Percentiles rank a stretch among this genome's conserved stretches.
Evolutionary conservation across 192 early-diverging fungal genomes (phyloP).

Genomic region (Podila clonocystis): DNA sequence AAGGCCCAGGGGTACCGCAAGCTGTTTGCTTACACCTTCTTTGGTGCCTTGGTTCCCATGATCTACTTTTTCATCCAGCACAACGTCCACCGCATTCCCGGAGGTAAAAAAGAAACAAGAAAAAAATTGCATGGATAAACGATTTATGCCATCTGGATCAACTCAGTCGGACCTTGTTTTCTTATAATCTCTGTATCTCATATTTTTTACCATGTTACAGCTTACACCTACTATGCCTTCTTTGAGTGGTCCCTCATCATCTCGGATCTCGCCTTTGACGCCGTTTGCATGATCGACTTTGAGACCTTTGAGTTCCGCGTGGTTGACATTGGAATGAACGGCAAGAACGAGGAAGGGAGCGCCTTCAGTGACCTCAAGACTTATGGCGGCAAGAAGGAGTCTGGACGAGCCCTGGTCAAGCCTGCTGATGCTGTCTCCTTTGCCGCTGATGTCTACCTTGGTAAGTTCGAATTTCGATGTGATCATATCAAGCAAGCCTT

Average conservation of each 20-base stretch:
- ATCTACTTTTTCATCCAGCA: constrained; percentile 82
- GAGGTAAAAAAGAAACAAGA: constrained; percentile 51
- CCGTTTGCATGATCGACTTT: constrained; percentile 78
- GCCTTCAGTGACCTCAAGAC: constrained; percentile 40
- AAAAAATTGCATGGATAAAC: not conserved
- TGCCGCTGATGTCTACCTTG: constrained; percentile 72
- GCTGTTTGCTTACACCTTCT: constrained; percentile 68
- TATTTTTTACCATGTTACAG: constrained; percentile 29
- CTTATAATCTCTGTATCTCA: not conserved
- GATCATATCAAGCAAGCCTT: not conserved
- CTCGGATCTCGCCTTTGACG: constrained; percentile 82
- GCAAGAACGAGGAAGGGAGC: constrained; percentile 16
- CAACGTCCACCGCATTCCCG: constrained; percentile 77
- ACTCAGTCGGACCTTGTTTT: not conserved
- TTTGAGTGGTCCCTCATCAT: constrained; percentile 87
- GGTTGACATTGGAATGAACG: constrained; percentile 46
- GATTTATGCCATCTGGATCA: not conserved
- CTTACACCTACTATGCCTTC: constrained; percentile 83
- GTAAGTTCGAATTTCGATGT: constrained; percentile 33
- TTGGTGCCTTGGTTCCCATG: constrained; percentile 78
- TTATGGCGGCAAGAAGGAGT: constrained; percentile 30
- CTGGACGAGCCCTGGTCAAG: constrained; percentile 8
- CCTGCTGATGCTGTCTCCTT: constrained; percentile 54
- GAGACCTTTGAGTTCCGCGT: constrained; percentile 59
- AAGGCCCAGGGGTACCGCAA: constrained; percentile 64